phyloP scores from a whole-genome alignment of 2,329 filamentous ascomycete genomes.

The Chaetomium olivaceum region DNA sequence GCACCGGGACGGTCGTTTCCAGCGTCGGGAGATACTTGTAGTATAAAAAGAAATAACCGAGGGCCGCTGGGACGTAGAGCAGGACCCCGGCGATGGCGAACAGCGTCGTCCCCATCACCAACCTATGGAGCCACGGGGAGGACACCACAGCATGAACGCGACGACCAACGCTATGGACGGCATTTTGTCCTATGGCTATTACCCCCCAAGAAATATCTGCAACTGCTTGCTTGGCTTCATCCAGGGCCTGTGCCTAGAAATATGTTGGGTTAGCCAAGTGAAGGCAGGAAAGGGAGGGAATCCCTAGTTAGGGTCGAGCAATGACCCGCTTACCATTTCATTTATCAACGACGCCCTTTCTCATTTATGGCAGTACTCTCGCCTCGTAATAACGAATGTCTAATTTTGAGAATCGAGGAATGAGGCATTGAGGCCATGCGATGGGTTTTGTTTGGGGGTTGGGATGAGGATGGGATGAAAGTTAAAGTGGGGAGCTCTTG shows the following conservation, averaged over 20 bases:
- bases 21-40: conserved; percentile 58
- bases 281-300: neutral
- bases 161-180: neutral
- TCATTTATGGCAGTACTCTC: neutral
- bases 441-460: neutral
- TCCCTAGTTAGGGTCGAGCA: too few relatives aligned
- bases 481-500: conserved; percentile 8
- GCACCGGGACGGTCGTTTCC: conserved; percentile 52
- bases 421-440: neutral
- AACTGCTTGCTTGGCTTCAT: neutral
- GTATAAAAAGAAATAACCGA: conserved; percentile 57
- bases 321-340: neutral
- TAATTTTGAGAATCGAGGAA: neutral
- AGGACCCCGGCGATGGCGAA: conserved; percentile 45
- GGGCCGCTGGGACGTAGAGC: conserved; percentile 50
- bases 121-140: conserved; percentile 53
- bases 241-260: neutral
- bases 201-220: neutral
- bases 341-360: neutral
- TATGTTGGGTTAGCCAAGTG: neutral
- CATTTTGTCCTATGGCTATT: neutral
- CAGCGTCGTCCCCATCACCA: conserved; percentile 50
- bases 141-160: neutral
- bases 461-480: neutral
- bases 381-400: neutral